Conservation (phyloP, 2,329 filamentous ascomycete genomes). For the Trichoderma oligosporum region DNA sequence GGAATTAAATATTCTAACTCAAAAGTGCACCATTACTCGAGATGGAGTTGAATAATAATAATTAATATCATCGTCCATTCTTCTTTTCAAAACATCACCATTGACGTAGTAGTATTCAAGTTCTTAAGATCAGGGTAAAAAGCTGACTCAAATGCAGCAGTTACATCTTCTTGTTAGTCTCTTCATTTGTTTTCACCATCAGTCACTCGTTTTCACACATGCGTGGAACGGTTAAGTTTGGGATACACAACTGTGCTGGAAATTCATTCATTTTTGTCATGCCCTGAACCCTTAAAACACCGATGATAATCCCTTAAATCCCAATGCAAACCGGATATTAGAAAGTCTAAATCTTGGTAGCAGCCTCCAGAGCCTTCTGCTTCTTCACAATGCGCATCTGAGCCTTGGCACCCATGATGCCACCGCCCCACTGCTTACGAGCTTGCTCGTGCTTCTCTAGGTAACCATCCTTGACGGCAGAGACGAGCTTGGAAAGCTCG, state of each 20-base stretch:
- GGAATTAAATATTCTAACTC: too few species aligned
- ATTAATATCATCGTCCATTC: too few species aligned
- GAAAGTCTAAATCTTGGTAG: conserved; percentile 88
- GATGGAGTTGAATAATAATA: too few species aligned
- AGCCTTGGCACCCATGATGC: conserved; percentile 98
- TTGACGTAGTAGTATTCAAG: too few species aligned
- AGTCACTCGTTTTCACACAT: conserved; percentile 9
- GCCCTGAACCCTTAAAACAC: conserved; percentile 42
- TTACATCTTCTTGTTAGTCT: neutral
- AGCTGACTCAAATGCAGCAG: neutral
- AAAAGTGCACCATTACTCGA: too few species aligned
- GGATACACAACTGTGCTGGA: conserved; percentile 32
- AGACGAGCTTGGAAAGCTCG: conserved; percentile 94
- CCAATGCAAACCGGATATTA: conserved; percentile 41
- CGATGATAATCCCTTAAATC: conserved; percentile 36
- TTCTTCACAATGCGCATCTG: conserved; percentile 74
- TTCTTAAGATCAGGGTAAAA: too few species aligned
- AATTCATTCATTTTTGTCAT: conserved; percentile 42
- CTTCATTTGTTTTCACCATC: neutral
- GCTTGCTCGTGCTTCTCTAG: conserved; percentile 89
- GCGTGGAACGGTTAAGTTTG: conserved; percentile 4
- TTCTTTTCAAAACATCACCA: too few species aligned
- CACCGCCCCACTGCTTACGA: conserved; percentile 96
- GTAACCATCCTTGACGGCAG: conserved; percentile 97
- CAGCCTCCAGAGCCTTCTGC: conserved; percentile 87